Evolutionary conservation across 164 flowering plant genomes (phyloP), one percentile per base, ranked within the genome.

Genomic region (Magnolia officinalis): DNA sequence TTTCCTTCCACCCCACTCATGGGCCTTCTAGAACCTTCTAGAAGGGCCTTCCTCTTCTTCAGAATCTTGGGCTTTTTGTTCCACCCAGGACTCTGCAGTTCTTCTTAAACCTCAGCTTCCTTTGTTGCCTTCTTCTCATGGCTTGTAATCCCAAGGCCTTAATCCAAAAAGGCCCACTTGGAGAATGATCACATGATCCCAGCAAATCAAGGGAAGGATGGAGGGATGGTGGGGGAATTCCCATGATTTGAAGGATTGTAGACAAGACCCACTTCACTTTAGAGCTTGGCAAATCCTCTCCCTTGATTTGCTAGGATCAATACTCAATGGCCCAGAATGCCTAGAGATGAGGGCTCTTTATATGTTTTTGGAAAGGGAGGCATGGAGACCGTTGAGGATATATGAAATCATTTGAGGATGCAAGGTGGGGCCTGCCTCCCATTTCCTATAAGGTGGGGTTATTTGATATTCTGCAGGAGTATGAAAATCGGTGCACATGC

Each of bases 1-100:
- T 80, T 87, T 29, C 84, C 83, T 24, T 69, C 82, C 50, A 89
- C 66, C 72, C 81, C 78, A 45, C 50, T 76, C 1, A 24, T 16
- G 1, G 78, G 26, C 78, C 83, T 85, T 77, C 84, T 19, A 45
- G 77, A 74, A 63, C 82, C 75, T 74, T 63, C 80, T 63, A 63
- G 72, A 73, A n/a, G 18, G 3, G 58, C 79, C 65, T 76, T 72
- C 66, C 72, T 51, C 63, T 63, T 77, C 70, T 45, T 24, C 59
- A 16, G 6, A 6, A 51, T 9, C 29, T 21, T 58, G 13, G 63
- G 21, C 21, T 49, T 65, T 14, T 19, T 75, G 45, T 73, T 23
- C 29, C 75, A 58, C 8, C 75, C 9, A 29, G 75, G 8, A 50
- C 23, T 14, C 21, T 19, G 1, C 37, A 24, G 16, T 21, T 66